phyloP scores from a whole-genome alignment of 257 asterid genomes.

The Nicotiana attenuata region DNA sequence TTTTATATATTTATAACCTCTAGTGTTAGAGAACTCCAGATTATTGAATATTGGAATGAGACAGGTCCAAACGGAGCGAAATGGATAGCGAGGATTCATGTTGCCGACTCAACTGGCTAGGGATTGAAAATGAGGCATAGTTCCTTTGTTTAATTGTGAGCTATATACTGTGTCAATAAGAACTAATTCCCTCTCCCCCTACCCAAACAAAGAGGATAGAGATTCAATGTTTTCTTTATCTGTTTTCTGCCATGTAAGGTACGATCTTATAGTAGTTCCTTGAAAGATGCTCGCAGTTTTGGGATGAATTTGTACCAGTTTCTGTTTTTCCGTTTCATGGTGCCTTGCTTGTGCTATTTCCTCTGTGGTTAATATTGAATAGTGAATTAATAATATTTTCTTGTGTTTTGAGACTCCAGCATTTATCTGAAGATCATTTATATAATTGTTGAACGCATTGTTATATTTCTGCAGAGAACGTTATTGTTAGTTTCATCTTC shows the following conservation, averaged over 20 bases:
- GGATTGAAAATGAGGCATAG: background rate
- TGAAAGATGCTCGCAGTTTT: background rate
- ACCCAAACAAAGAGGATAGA: background rate
- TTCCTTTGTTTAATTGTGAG: background rate
- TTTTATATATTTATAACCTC: background rate
- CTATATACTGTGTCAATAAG: background rate
- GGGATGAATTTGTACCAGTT: background rate
- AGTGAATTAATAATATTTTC: background rate
- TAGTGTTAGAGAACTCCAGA: background rate
- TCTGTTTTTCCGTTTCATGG: background rate
- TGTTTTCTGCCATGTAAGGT: background rate
- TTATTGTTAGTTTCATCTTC: background rate
- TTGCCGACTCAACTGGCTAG: background rate
- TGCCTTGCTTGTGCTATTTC: background rate
- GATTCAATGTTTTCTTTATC: background rate
- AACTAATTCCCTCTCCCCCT: background rate
- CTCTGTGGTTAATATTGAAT: background rate
- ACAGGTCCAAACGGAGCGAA: background rate
- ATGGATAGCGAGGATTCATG: background rate
- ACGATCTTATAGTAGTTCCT: background rate
- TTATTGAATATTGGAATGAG: background rate
- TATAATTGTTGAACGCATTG: background rate
- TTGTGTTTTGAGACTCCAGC: background rate
- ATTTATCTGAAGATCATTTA: background rate
- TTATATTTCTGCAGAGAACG: background rate